Evolutionary conservation across 108 stramenopile genomes (phyloP), one percentile per base, ranked within the genome.

Genomic region (Chaetoceros tenuissimus): DNA sequence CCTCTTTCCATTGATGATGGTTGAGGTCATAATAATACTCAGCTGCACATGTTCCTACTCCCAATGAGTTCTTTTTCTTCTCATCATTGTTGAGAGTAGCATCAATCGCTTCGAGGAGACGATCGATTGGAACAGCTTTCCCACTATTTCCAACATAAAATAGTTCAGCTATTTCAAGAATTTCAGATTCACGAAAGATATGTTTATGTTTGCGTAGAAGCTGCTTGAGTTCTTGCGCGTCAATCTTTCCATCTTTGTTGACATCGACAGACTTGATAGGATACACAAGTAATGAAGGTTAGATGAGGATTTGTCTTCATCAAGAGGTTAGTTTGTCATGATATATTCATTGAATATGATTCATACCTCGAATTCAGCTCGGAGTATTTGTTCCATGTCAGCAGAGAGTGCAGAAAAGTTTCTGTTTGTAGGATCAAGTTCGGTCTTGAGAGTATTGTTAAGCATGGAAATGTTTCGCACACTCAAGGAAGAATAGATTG

Each of bases 21-120:
- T 83, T 85, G 61, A 65, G 31, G 50, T 62, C 48, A 46, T 62
- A 59, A 22, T 64, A 57, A 46, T 64, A 77, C 43, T 77, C 70
- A 17, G 57, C 31, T 2, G 59, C 57, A 46, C 65, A 70, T 22
- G 45, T 55, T 5, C 76, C 72, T 23, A 54, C 34, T 18, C 62
- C 52, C 16, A 75, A 13, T 10, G 13, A 5, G 34, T 46, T 49
- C 2, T 30, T 26, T 25, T 61, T 40, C 1, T 24, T 18, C n/a
- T 56, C 50, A 2, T 22, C 23, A 25, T 55, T 27, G 17, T 18
- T 64, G 47, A 71, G 59, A 20, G 69, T 68, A 8, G 48, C 69
- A 46, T 82, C 87, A 24, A 91, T 50, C 8, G 85, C 83, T 29
- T 74, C 78, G 46, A 91, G 65, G 62, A 91, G 84, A 2, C 62